Base-by-base conservation (phyloP, 148 eudicot genomes). In the Nepenthes mirabilis region DNA sequence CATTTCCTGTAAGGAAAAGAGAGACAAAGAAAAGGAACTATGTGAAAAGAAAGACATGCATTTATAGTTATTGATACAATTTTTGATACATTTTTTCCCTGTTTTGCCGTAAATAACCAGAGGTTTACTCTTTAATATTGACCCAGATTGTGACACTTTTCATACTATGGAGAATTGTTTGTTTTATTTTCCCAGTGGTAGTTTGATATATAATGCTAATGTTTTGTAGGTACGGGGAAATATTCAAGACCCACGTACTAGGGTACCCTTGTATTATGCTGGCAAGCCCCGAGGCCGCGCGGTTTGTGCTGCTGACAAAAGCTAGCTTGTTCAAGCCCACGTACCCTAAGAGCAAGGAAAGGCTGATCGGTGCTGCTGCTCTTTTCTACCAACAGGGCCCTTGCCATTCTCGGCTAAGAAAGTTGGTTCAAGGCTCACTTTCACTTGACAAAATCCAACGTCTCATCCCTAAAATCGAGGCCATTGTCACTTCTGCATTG, bases 201-300 rank as follows among this genome's bases (percentile, higher is more conserved):
- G 23, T 23, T 23, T 23, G 23, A 23, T 23, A 23, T 23, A 23
- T 23, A 23, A 45, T 45, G 6, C 48, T 45, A 10, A 10, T 54
- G 10, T 54, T 48, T 6, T 55, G 4, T 80, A 88, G 97, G 74
- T 88, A 85, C 58, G 97, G 97, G 36, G 88, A 91, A 9, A 69
- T 91, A 55, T 91, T 91, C 79, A 91, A 88, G 75, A 91, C 84
- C 33, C 85, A 75, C 68, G 76, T 91, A 59, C 78, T 88, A 59
- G 97, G 97, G n/a, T 88, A 78, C 58, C 95, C 90, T 34, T 91
- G 96, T 70, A 73, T 88, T 56, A 88, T 85, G 97, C 34, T 91
- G 55, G 86, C 90, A 7, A 81, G 76, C 65, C 96, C 90, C 0
- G 96, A 88, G 64, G 93, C 94, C 0, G 68, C 80, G 6, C 75